Base-by-base conservation (phyloP, 2,329 filamentous ascomycete species). In the Verticillium nonalfalfae region DNA sequence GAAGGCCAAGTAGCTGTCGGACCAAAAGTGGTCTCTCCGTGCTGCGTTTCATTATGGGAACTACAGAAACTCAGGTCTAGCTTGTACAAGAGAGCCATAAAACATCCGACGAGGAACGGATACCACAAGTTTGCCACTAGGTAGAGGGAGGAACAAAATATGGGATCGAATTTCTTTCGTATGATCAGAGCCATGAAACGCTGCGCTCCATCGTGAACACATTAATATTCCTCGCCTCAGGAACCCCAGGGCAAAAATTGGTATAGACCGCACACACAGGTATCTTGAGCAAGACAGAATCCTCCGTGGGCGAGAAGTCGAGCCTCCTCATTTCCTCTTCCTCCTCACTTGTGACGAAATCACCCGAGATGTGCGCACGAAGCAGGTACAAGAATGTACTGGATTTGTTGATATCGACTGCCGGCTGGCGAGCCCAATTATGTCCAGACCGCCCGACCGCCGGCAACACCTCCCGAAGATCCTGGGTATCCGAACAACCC, bases 341-440 rank as follows among this genome's bases (percentile, higher is more conserved):
- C 38, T 45, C 34, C n/a, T 26, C 18, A 13, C 5, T 15, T 35
- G 52, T 9, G 18, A 21, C 34, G 38, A 58, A 26, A 58, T n/a
- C 57, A 33, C 21, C 15, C 21, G 60, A 58, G 59, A 69, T 65
- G 72, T 69, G 68, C 73, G 67, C 72, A 69, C 74, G 70, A 74
- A 75, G 70, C 74, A 74, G 73, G 71, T 77, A 78, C 75, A 79
- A 77, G 72, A 77, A 77, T 56, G 55, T 63, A 57, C 50, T 57
- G 63, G 55, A 33, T 56, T 69, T 31, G 26, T 31, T 64, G 21
- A 72, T 70, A 71, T 69, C 69, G 65, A 70, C 66, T 68, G 45
- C 45, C 45, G 45, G 18, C 45, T 52, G 45, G 45, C 45, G 18
- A 52, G 45, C 45, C 45, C 45, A n/a, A 52, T 52, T 26, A 52